Evolutionary conservation across 768 basidiomycete species (phyloP).

Genomic region (Leccinellum rugosiceps): DNA sequence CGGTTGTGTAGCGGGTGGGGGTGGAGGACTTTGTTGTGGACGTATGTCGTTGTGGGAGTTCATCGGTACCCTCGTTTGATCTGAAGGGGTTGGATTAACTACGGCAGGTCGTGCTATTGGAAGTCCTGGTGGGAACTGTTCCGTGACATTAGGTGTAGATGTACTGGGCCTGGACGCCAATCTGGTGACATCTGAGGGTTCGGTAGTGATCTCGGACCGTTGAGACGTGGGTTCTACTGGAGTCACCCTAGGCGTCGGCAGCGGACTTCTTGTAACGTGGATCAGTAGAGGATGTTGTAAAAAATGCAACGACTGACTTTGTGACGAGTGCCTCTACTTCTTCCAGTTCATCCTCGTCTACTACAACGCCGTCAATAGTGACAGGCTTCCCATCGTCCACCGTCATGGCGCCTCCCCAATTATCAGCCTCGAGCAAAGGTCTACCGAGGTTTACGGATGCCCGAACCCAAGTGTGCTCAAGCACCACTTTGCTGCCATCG

Average conservation of each 20-base stretch:
- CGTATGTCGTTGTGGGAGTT: not conserved
- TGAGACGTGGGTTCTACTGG: constrained; percentile 37
- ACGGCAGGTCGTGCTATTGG: not conserved
- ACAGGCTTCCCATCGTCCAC: constrained; percentile 33
- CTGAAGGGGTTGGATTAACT: not conserved
- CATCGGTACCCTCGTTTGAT: not conserved
- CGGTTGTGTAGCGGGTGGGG: constrained; percentile 5
- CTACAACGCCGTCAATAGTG: constrained; percentile 30
- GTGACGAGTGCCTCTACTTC: constrained; percentile 36
- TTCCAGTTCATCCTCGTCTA: constrained; percentile 37
- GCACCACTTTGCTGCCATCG: constrained; percentile 46
- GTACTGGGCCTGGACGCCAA: not conserved
- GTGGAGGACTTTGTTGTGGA: constrained; percentile 4
- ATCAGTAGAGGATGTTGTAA: constrained; percentile 15
- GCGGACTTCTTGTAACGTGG: constrained; percentile 45
- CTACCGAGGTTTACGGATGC: constrained; percentile 42
- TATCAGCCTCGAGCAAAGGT: constrained; percentile 45
- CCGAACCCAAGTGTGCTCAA: constrained; percentile 53
- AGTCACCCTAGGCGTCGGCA: constrained; percentile 61
- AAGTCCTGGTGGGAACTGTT: not conserved
- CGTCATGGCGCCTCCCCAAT: constrained; percentile 47
- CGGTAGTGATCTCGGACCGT: constrained; percentile 2
- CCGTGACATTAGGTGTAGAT: not conserved
- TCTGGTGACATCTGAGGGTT: not conserved
- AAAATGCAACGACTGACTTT: constrained; percentile 41